Conservation (phyloP, 2,329 filamentous ascomycete genomes). For the Aspergillus sp. region DNA sequence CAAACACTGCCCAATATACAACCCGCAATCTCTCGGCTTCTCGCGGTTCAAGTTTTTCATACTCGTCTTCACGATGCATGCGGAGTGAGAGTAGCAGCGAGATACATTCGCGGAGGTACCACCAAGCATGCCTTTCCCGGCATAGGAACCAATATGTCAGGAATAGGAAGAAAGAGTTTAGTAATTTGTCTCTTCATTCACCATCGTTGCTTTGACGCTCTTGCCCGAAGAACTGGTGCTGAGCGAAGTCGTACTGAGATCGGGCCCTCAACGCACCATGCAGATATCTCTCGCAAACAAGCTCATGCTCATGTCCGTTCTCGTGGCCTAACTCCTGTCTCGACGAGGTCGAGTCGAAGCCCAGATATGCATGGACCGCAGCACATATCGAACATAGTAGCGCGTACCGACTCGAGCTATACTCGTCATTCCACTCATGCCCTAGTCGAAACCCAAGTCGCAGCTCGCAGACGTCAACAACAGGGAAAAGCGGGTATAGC, state of each 20-base stretch:
- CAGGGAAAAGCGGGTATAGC: slow-evolving; percentile 1
- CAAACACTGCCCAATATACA: background rate
- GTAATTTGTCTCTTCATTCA: background rate
- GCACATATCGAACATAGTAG: background rate
- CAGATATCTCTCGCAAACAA: background rate
- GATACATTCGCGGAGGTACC: slow-evolving; percentile 5
- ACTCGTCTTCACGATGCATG: background rate
- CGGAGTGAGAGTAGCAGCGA: background rate
- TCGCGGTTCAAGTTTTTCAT: background rate
- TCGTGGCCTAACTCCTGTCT: background rate
- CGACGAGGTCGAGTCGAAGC: background rate
- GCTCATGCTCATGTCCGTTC: background rate
- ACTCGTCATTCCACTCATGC: background rate
- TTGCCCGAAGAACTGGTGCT: background rate
- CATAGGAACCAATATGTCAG: slow-evolving; percentile 2
- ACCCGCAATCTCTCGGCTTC: background rate
- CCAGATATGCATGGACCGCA: background rate
- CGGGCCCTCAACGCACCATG: background rate
- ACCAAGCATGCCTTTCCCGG: slow-evolving; percentile 4
- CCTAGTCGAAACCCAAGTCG: background rate
- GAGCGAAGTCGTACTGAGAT: background rate
- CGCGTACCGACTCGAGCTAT: background rate
- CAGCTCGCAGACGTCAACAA: background rate
- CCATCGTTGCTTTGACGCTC: background rate
- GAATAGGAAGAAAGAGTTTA: background rate